phyloP scores from a whole-genome alignment of 257 asterid genomes.

The Solanum neorickii region DNA sequence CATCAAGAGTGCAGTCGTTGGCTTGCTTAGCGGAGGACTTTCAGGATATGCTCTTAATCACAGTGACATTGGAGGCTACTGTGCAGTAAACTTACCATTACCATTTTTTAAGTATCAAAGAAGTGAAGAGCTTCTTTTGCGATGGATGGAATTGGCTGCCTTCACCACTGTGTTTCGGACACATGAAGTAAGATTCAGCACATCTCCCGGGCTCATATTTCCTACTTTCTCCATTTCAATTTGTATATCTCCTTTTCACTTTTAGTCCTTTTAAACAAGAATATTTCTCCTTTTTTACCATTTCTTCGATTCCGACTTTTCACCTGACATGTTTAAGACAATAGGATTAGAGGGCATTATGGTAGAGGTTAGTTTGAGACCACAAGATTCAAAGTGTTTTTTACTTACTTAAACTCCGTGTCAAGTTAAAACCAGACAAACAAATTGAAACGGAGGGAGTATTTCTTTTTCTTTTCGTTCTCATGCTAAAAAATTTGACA shows the following conservation, averaged over 20 bases:
- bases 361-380: neutral
- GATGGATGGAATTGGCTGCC: slow-evolving; percentile 94
- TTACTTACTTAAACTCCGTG: neutral
- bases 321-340: neutral
- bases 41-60: slow-evolving; percentile 90
- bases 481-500: neutral
- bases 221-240: neutral
- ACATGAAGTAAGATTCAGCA: slow-evolving; percentile 61
- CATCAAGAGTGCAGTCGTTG: slow-evolving; percentile 83
- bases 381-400: neutral
- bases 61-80: slow-evolving; percentile 94
- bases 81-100: slow-evolving; percentile 63
- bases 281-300: neutral
- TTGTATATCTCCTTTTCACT: neutral
- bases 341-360: neutral
- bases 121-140: slow-evolving; percentile 74
- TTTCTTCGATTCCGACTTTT: neutral
- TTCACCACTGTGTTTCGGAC: slow-evolving; percentile 84
- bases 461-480: neutral
- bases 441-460: fast-evolving
- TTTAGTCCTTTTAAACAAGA: neutral
- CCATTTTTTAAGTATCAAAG: slow-evolving; percentile 68
- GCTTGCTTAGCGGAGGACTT: slow-evolving; percentile 77
- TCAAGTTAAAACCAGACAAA: neutral
- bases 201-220: neutral